These are phyloP conservation scores for Cyclotella atomus DNA, from an alignment of 108 stramenopile species.

Conservation along the genomic window DNA sequence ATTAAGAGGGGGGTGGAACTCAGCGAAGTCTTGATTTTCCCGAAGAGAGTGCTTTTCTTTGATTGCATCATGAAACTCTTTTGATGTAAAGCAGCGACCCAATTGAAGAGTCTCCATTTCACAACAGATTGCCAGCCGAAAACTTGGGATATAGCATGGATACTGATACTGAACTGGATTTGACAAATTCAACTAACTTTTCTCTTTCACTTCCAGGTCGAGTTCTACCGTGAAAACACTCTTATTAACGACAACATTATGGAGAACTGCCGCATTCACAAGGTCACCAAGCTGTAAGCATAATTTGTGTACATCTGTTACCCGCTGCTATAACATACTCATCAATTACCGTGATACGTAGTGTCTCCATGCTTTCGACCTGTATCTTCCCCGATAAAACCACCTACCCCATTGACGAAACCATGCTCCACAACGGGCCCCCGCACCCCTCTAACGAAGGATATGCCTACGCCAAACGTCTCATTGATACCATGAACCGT, in stretches of 20 bases:
- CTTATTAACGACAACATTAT: slow-evolving; percentile 96
- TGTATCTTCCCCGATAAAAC: slow-evolving; percentile 99
- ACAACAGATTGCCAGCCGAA: too few species aligned
- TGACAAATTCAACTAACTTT: not conserved
- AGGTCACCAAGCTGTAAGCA: slow-evolving; percentile 91
- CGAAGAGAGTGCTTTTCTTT: too few species aligned
- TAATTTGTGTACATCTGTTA: too few species aligned
- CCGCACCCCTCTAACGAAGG: slow-evolving; percentile 97
- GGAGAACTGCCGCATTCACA: slow-evolving; percentile 93
- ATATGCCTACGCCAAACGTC: slow-evolving; percentile 98
- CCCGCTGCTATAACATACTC: too few species aligned
- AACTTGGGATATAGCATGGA: too few species aligned
- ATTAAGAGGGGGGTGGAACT: too few species aligned
- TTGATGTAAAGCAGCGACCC: too few species aligned
- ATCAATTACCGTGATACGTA: not conserved
- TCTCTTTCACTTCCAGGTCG: slow-evolving; percentile 63
- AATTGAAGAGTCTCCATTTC: too few species aligned
- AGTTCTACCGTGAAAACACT: slow-evolving; percentile 99
- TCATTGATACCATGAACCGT: slow-evolving; percentile 98
- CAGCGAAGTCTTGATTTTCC: too few species aligned
- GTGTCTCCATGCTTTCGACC: slow-evolving; percentile 94
- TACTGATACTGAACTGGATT: not conserved
- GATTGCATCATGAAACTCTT: too few species aligned
- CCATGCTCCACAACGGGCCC: slow-evolving; percentile 98
- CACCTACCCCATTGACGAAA: slow-evolving; percentile 99